These are phyloP conservation scores for Brassica nigra DNA, from an alignment of 345 rosid genomes.

Conservation along the genomic window DNA sequence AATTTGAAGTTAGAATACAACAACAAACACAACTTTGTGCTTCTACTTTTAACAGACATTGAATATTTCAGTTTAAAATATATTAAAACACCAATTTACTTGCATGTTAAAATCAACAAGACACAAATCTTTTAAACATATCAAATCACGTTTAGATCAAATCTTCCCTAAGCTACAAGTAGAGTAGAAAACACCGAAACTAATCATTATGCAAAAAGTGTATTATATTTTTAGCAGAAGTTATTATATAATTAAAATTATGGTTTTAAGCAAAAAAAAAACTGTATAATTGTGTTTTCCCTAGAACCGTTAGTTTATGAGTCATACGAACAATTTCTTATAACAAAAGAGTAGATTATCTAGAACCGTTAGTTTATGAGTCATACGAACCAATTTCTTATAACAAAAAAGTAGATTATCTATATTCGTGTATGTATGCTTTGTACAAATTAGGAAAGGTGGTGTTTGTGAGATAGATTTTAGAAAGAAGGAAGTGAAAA, in stretches of 20 bases:
- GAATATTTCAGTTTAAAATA: background rate
- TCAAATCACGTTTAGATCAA: conserved; percentile 15
- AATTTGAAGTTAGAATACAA: background rate
- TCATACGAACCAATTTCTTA: too few species aligned
- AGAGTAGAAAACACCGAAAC: background rate
- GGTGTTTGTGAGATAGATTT: conserved; percentile 34
- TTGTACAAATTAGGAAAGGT: conserved; percentile 4
- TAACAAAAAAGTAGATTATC: background rate
- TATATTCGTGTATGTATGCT: background rate
- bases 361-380: too few species aligned
- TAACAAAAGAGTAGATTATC: background rate
- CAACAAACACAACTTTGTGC: background rate
- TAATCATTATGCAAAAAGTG: background rate
- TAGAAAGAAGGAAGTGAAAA: conserved; percentile 27
- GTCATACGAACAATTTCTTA: too few species aligned
- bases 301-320: too few species aligned
- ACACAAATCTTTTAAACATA: conserved; percentile 5
- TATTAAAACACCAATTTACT: background rate
- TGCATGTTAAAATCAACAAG: background rate
- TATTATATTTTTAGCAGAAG: too few species aligned
- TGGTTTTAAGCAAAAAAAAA: too few species aligned
- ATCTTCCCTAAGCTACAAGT: background rate
- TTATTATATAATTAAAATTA: too few species aligned
- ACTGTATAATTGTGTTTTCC: too few species aligned
- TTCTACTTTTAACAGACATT: background rate